Evolutionary conservation across 208 protist species (phyloP).

Genomic region (Acanthamoeba culbertsoni): DNA sequence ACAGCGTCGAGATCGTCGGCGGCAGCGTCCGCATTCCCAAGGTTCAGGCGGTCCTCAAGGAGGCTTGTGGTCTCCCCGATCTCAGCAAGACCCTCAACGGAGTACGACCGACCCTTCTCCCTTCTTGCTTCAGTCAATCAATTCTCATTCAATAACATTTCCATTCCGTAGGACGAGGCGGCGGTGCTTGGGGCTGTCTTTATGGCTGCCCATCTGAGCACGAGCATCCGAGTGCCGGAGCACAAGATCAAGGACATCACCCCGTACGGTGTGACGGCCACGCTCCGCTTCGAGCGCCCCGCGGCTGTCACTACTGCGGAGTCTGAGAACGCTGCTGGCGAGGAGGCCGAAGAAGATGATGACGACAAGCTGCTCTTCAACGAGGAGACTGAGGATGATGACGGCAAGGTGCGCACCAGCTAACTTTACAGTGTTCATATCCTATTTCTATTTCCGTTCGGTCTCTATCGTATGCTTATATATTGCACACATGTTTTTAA

Average conservation of each 20-base stretch:
- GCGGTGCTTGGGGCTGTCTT: conserved; percentile 66
- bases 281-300: background rate
- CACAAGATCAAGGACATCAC: conserved; percentile 66
- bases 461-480: no score
- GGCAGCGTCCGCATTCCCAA: conserved; percentile 67
- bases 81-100: conserved; percentile 36
- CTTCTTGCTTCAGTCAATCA: background rate
- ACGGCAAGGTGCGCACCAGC: background rate
- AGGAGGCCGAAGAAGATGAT: background rate
- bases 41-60: conserved; percentile 65
- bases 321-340: background rate
- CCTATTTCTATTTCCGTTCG: no score
- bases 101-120: background rate
- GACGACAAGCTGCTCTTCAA: background rate
- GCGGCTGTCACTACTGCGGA: background rate
- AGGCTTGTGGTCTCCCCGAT: conserved; percentile 48
- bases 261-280: background rate
- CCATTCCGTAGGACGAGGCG: conserved; percentile 66
- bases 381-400: background rate
- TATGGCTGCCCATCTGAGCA: conserved; percentile 61
- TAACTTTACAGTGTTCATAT: background rate
- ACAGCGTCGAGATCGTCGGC: conserved; percentile 65
- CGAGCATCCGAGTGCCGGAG: conserved; percentile 63
- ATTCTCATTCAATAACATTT: conserved; percentile 47
- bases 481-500: no score